phyloP scores from a whole-genome alignment of 2,329 filamentous ascomycete species.

The Colletotrichum sidae region DNA sequence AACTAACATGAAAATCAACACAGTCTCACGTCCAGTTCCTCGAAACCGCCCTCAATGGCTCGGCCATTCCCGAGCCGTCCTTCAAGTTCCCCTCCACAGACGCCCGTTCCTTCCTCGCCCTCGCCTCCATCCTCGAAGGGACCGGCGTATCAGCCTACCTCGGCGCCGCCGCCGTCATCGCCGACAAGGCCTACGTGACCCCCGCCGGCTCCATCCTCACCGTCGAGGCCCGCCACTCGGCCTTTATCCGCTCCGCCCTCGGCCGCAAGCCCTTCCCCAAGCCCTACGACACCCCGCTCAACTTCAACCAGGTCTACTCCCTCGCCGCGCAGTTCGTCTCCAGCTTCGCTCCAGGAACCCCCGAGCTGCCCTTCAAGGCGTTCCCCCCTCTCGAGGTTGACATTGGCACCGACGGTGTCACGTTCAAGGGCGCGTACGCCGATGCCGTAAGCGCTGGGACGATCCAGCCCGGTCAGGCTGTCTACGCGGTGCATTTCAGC shows the following conservation, averaged over 20 bases:
- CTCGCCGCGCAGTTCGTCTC: conserved; percentile 73
- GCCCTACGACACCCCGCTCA: conserved; percentile 70
- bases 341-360: conserved; percentile 66
- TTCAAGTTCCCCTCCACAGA: conserved; percentile 68
- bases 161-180: conserved; percentile 69
- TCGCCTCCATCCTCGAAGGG: conserved; percentile 73
- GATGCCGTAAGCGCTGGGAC: conserved; percentile 34
- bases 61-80: conserved; percentile 52
- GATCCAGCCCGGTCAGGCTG: conserved; percentile 15
- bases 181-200: conserved; percentile 68
- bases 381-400: conserved; percentile 62
- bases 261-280: conserved; percentile 66
- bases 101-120: conserved; percentile 68
- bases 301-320: conserved; percentile 70
- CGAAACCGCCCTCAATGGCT: conserved; percentile 58
- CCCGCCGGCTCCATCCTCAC: conserved; percentile 73
- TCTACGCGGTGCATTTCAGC: conserved; percentile 50
- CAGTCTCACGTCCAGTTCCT: conserved; percentile 68
- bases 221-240: conserved; percentile 72
- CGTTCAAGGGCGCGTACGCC: conserved; percentile 42
- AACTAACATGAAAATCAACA: not conserved
- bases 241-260: conserved; percentile 67
- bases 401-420: conserved; percentile 38
- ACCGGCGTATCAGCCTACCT: conserved; percentile 74
- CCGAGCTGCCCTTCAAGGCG: conserved; percentile 68